Conservation (phyloP, 176 grass and related monocot genomes). For the Cenchrus americanus region DNA sequence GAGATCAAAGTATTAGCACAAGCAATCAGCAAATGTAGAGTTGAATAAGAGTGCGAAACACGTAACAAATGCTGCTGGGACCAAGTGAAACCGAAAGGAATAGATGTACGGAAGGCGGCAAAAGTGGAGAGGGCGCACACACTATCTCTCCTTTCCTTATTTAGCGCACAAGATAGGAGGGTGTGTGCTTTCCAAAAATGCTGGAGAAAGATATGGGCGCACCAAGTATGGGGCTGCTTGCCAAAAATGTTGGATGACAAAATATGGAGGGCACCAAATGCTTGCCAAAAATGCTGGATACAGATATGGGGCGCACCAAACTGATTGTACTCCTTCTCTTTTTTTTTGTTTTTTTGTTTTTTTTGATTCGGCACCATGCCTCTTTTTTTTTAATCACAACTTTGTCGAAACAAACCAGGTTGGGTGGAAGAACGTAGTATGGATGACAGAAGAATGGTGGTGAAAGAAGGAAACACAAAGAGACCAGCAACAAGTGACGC, state of each 20-base stretch:
- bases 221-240: background rate
- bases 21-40: background rate
- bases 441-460: background rate
- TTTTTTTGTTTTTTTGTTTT: no score
- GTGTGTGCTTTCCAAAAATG: background rate
- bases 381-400: no score
- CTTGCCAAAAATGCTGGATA: background rate
- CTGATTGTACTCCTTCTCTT: background rate
- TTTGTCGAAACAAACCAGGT: background rate
- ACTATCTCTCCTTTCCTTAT: background rate
- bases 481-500: background rate
- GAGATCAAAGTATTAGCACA: background rate
- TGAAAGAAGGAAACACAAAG: background rate
- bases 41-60: no score
- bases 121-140: background rate
- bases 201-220: background rate
- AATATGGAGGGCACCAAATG: background rate
- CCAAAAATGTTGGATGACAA: background rate
- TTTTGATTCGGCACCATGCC: no score
- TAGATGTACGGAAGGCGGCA: no score
- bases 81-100: no score
- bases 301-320: no score
- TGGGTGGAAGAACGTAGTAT: background rate
- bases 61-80: no score
- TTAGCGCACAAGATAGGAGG: background rate